Percentiles rank a stretch among this genome's conserved stretches.
Evolutionary conservation across 108 stramenopile genomes (phyloP).

Genomic region (Cyclotella kingstonii): DNA sequence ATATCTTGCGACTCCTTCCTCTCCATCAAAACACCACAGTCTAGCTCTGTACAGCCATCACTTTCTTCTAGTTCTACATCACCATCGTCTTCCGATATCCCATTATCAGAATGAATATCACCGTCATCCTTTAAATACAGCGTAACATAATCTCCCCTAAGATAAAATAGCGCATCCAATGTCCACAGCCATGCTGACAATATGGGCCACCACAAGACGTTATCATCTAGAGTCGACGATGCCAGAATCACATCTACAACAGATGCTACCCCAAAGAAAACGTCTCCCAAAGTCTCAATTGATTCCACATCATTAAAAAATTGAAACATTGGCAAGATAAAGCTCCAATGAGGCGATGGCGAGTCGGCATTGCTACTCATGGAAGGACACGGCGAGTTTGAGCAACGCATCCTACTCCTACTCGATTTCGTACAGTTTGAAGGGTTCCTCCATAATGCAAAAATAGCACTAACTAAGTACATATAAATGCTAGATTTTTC

Average conservation of each 20-base stretch:
- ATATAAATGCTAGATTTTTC: constrained; percentile 30
- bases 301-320: constrained; percentile 27
- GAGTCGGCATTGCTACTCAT: too few relatives aligned
- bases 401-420: background rate
- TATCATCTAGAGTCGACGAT: constrained; percentile 31
- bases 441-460: constrained; percentile 31
- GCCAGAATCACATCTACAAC: constrained; percentile 27
- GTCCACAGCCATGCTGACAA: constrained; percentile 30
- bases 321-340: background rate
- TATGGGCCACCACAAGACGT: constrained; percentile 33
- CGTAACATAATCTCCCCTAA: constrained; percentile 32
- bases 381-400: background rate
- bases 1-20: too few relatives aligned
- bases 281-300: constrained; percentile 25
- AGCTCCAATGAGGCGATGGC: constrained; percentile 1
- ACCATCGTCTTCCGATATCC: constrained; percentile 3
- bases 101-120: too few relatives aligned
- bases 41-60: background rate
- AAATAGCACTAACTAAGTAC: constrained; percentile 33
- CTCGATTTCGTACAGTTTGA: background rate
- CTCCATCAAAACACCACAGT: too few relatives aligned
- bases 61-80: constrained; percentile 5
- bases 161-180: constrained; percentile 34
- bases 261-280: constrained; percentile 36
- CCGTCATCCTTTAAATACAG: constrained; percentile 18